Conservation (phyloP, 305 asterid species). For the Withania somnifera region DNA sequence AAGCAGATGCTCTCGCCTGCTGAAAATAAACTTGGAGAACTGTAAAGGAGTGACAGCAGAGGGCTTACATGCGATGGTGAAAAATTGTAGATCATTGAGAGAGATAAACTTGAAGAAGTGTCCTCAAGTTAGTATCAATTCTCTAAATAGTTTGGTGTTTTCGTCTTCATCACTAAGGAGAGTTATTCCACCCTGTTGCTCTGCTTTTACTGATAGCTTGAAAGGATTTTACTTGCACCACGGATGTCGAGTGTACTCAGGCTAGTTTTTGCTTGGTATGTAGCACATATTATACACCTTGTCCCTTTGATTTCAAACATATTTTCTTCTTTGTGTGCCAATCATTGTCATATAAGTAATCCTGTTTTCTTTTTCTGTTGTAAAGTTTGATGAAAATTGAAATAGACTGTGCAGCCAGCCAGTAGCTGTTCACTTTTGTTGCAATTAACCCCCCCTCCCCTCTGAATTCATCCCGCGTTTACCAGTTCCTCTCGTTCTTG, state of each 20-base stretch:
- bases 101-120: constrained; percentile 10
- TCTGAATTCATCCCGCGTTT: neutral
- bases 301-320: neutral
- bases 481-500: neutral
- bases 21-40: constrained; percentile 5
- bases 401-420: neutral
- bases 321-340: neutral
- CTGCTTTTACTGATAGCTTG: constrained; percentile 1
- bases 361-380: neutral
- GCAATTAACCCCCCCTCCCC: neutral
- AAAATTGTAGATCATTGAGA: neutral
- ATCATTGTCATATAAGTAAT: neutral
- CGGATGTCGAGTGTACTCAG: constrained; percentile 3
- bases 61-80: constrained; percentile 4
- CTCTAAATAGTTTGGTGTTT: neutral
- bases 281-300: neutral
- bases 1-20: constrained; percentile 6
- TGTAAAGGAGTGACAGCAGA: constrained; percentile 3
- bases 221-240: constrained; percentile 10
- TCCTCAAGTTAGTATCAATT: neutral
- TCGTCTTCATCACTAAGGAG: constrained; percentile 6
- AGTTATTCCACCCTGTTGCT: neutral
- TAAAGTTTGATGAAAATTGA: neutral
- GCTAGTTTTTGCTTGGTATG: neutral
- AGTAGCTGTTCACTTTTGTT: neutral